Percentiles rank a stretch among this genome's conserved stretches.
phyloP scores from a whole-genome alignment of 257 asterid genomes.

The Solanum pinnatisectum region DNA sequence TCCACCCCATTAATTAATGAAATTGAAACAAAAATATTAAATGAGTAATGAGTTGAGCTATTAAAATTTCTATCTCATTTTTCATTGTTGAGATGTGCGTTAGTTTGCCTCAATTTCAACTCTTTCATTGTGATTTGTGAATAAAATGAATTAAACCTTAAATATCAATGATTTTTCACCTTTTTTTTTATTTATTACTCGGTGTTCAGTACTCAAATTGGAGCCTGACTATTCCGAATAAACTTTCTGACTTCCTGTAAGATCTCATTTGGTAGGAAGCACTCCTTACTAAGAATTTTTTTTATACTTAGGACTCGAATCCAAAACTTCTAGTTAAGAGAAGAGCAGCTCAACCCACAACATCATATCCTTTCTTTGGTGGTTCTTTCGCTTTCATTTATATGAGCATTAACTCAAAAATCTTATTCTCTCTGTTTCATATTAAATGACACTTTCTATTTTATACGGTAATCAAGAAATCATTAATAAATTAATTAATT shows the following conservation, averaged over 20 bases:
- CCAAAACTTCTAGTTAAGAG: neutral
- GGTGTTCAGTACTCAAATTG: too few species aligned
- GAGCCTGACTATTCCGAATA: neutral
- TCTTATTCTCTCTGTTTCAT: neutral
- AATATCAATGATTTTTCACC: neutral
- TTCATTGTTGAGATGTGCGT: neutral
- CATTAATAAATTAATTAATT: too few species aligned
- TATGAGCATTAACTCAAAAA: neutral
- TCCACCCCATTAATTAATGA: neutral
- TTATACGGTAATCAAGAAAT: too few species aligned
- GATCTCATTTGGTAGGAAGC: neutral
- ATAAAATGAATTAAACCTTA: too few species aligned
- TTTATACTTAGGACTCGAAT: too few species aligned
- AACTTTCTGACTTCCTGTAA: too few species aligned
- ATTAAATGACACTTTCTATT: too few species aligned
- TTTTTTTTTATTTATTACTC: too few species aligned
- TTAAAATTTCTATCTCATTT: too few species aligned
- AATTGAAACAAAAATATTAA: too few species aligned
- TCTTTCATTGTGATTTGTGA: neutral
- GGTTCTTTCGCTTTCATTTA: neutral
- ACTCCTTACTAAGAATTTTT: too few species aligned
- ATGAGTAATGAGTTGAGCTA: neutral
- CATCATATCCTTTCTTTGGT: fast-evolving
- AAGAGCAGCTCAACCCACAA: fast-evolving
- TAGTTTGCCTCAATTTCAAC: neutral